These are phyloP conservation scores for Sechiopsis laciniata DNA, from an alignment of 306 rosid genomes.

Conservation along the genomic window DNA sequence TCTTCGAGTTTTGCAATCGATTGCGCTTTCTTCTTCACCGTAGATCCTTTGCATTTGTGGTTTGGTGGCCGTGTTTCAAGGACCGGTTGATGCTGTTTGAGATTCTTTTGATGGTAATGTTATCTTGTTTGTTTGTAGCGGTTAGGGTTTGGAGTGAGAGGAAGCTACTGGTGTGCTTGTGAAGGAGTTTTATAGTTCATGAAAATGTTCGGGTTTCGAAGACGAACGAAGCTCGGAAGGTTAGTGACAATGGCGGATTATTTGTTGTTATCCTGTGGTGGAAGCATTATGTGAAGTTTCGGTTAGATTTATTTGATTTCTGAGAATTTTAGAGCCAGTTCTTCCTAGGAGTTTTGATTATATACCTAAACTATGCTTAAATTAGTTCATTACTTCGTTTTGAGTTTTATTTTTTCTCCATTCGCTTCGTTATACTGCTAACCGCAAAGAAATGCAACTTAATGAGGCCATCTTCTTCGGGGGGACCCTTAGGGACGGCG, in stretches of 20 bases:
- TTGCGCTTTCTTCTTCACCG: background rate
- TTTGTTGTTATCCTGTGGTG: background rate
- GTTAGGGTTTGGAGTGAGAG: conserved; percentile 22
- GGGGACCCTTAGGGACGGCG: too few species aligned
- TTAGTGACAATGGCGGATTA: conserved; percentile 22
- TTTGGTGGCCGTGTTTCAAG: background rate
- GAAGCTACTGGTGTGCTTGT: conserved; percentile 10
- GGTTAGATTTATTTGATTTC: background rate
- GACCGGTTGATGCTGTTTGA: background rate
- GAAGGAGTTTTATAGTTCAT: conserved; percentile 8
- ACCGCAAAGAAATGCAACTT: background rate
- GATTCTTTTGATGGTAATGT: conserved; percentile 26
- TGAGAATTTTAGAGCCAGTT: background rate
- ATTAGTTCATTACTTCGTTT: background rate
- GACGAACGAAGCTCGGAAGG: conserved; percentile 80
- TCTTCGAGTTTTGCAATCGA: background rate
- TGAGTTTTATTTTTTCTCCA: background rate
- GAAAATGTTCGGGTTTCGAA: conserved; percentile 79
- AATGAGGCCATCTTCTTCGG: too few species aligned
- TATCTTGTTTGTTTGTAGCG: conserved; percentile 17
- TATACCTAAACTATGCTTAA: background rate
- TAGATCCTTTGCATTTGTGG: background rate
- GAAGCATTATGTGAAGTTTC: background rate
- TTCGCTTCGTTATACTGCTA: background rate
- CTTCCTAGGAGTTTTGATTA: background rate